Evolutionary conservation across 108 stramenopile species (phyloP).

Genomic region (Aurantiochytrium sp.): DNA sequence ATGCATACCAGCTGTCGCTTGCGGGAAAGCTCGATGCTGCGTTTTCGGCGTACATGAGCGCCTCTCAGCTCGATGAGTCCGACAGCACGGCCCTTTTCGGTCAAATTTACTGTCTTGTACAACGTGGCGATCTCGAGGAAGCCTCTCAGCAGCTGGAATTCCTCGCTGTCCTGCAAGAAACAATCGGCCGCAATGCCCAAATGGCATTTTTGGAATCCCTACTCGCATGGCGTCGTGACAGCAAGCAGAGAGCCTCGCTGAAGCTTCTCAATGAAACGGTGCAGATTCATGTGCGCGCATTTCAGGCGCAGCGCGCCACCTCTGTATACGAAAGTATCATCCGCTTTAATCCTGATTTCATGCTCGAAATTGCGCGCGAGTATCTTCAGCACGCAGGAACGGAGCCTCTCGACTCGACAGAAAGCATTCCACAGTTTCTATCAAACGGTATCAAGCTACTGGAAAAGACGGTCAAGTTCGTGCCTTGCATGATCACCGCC

Average conservation of each 20-base stretch:
- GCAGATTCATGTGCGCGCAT: neutral
- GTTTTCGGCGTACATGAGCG: conserved; percentile 32
- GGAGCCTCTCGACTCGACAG: neutral
- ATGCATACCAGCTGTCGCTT: conserved; percentile 34
- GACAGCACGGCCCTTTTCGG: conserved; percentile 41
- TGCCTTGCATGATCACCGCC: conserved; percentile 41
- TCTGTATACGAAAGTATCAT: conserved; percentile 15
- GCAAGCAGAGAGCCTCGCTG: conserved; percentile 13
- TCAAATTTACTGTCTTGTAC: conserved; percentile 45
- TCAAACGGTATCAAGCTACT: conserved; percentile 31
- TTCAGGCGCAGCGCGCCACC: neutral
- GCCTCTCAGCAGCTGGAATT: conserved; percentile 58
- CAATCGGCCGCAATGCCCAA: conserved; percentile 30
- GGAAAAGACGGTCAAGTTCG: conserved; percentile 20
- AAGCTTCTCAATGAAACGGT: conserved; percentile 27
- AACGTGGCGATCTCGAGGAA: conserved; percentile 42
- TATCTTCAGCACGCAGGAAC: conserved; percentile 11
- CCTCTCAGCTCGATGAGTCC: conserved; percentile 35
- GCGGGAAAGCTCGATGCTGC: conserved; percentile 37
- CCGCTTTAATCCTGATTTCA: conserved; percentile 41
- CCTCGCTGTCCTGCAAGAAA: conserved; percentile 45
- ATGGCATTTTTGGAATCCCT: conserved; percentile 44
- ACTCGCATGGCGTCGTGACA: conserved; percentile 30
- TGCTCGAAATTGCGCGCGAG: conserved; percentile 50
- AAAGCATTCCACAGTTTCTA: conserved; percentile 10